These are phyloP conservation scores for Saccharomycopsis fibuligera DNA, from an alignment of 805 yeast species.

Conservation along the genomic window DNA sequence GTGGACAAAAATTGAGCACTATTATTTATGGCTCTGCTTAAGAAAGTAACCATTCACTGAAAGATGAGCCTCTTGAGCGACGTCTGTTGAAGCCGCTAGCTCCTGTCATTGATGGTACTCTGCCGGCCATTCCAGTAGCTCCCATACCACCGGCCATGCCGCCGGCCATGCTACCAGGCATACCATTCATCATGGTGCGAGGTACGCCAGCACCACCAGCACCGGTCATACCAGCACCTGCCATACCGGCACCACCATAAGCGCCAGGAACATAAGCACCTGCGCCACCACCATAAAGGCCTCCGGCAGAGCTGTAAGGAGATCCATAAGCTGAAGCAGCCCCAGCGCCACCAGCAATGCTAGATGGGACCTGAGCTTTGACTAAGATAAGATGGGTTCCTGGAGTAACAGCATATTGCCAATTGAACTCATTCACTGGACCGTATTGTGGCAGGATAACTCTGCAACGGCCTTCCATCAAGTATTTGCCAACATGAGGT, in stretches of 20 bases:
- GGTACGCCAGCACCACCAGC: too few species aligned
- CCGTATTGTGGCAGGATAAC: neutral
- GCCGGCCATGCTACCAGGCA: neutral
- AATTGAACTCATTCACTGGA: conserved; percentile 1
- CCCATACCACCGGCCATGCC: neutral
- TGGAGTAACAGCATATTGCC: conserved; percentile 1
- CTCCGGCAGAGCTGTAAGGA: neutral
- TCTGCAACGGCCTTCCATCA: neutral
- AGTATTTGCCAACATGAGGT: neutral
- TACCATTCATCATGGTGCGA: neutral
- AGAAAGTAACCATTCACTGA: neutral
- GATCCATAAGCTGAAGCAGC: neutral
- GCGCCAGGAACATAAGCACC: neutral
- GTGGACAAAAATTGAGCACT: too few species aligned
- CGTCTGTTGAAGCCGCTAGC: too few species aligned
- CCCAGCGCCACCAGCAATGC: too few species aligned
- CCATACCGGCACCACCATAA: neutral
- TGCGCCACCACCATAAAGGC: neutral
- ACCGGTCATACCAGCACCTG: neutral
- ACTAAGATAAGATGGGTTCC: neutral
- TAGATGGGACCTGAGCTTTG: too few species aligned
- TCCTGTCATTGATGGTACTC: neutral
- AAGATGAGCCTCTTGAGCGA: neutral
- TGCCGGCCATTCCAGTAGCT: neutral
- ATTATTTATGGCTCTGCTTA: too few species aligned